These are phyloP conservation scores for Fusarium agapanthi DNA, from an alignment of 2,329 filamentous ascomycete species.

Conservation along the genomic window DNA sequence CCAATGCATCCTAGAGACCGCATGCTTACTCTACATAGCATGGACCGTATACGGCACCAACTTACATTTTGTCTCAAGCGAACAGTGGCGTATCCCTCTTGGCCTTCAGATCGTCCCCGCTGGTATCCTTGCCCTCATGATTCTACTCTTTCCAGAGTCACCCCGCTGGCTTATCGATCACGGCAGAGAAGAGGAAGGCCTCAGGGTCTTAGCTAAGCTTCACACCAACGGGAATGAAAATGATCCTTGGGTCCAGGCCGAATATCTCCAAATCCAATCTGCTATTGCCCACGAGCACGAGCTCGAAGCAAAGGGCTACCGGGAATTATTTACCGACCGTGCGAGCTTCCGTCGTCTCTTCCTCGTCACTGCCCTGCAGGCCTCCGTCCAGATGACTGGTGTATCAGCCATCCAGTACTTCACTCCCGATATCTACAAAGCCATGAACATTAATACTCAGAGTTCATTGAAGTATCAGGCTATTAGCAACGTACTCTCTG, in stretches of 20 bases:
- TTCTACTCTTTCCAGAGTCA: not conserved
- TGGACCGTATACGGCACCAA: not conserved
- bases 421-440: not conserved
- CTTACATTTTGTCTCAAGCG: not conserved
- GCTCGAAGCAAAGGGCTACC: not conserved
- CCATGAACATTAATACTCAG: not conserved
- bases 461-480: not conserved
- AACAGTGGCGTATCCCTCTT: not conserved
- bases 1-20: fast-evolving
- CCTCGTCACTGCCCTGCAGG: not conserved
- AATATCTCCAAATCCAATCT: not conserved
- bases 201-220: not conserved
- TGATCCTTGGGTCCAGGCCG: not conserved
- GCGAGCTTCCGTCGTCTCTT: not conserved
- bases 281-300: not conserved
- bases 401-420: not conserved
- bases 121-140: not conserved
- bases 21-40: not conserved
- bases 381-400: not conserved
- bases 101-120: not conserved
- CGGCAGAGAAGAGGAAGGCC: not conserved
- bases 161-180: not conserved
- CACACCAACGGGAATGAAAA: not conserved
- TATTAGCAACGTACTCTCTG: not conserved
- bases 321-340: not conserved